Evolutionary conservation across 805 yeast genomes (phyloP).

Genomic region (Kluyveromyces aestuarii): DNA sequence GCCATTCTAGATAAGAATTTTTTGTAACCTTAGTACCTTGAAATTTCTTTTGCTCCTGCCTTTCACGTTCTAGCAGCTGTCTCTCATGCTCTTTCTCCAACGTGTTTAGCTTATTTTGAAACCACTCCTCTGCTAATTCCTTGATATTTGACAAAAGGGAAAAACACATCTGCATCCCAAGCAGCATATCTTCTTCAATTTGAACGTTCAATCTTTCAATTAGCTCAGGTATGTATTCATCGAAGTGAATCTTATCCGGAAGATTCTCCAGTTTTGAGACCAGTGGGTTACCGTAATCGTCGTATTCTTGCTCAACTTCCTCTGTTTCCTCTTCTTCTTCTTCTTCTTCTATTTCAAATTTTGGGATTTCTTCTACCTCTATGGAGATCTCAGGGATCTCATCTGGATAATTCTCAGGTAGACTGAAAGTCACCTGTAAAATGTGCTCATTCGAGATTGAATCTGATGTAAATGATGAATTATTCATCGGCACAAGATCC

Average conservation of each 20-base stretch:
- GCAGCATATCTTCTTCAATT: constrained; percentile 48
- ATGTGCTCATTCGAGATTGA: constrained; percentile 49
- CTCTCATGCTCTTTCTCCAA: constrained; percentile 52
- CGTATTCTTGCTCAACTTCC: constrained; percentile 31
- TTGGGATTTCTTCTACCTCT: constrained; percentile 24
- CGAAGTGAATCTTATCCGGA: constrained; percentile 51
- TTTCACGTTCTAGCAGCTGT: constrained; percentile 54
- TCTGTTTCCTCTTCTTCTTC: constrained; percentile 30
- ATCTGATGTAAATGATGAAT: constrained; percentile 8
- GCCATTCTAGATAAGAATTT: constrained; percentile 70
- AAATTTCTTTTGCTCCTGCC: constrained; percentile 82
- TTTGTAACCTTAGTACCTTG: constrained; percentile 81
- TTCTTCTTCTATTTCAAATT: constrained; percentile 25
- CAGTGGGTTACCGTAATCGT: constrained; percentile 41
- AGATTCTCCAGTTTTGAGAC: constrained; percentile 40
- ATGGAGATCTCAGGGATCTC: constrained; percentile 53
- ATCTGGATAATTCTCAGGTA: constrained; percentile 79
- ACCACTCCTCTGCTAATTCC: constrained; percentile 67
- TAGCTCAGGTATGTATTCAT: constrained; percentile 32
- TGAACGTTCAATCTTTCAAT: constrained; percentile 30
- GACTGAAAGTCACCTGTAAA: constrained; percentile 49
- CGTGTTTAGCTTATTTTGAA: constrained; percentile 45
- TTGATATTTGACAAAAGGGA: constrained; percentile 68
- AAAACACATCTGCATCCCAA: constrained; percentile 91
- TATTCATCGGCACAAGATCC: constrained; percentile 39